These are phyloP conservation scores for Entamoeba dispar DNA, from an alignment of 208 protist species.

Conservation along the genomic window DNA sequence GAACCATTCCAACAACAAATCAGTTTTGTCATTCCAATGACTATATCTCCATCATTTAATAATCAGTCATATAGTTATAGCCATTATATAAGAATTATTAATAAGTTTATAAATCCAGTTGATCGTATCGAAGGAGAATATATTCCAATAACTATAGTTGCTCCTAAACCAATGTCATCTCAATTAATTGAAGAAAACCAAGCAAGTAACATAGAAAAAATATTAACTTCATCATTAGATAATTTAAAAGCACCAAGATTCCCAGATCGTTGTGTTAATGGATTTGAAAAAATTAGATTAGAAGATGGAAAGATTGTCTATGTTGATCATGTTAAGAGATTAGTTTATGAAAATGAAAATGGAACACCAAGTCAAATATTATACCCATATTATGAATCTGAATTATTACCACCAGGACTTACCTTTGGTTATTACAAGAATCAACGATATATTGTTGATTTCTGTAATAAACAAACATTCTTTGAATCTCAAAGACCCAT, in stretches of 20 bases:
- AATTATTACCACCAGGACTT: not conserved
- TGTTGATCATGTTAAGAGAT: not conserved
- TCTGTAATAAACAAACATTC: not conserved
- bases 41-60: not conserved
- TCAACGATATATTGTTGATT: not conserved
- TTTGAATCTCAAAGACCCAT: not conserved
- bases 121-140: not conserved
- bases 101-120: no score
- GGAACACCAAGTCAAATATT: not conserved
- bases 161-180: no score
- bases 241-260: not conserved
- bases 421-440: not conserved
- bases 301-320: not conserved
- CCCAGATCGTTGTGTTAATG: not conserved
- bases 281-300: not conserved
- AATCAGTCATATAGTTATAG: not conserved
- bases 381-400: not conserved
- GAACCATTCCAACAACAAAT: not conserved
- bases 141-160: not conserved
- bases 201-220: not conserved
- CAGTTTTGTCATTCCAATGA: not conserved
- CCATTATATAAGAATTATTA: not conserved
- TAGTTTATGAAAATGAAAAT: not conserved
- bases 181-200: not conserved
- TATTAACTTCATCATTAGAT: not conserved